These are phyloP conservation scores for Neonectria sp. DNA, from an alignment of 2,329 filamentous ascomycete species.

Conservation along the genomic window DNA sequence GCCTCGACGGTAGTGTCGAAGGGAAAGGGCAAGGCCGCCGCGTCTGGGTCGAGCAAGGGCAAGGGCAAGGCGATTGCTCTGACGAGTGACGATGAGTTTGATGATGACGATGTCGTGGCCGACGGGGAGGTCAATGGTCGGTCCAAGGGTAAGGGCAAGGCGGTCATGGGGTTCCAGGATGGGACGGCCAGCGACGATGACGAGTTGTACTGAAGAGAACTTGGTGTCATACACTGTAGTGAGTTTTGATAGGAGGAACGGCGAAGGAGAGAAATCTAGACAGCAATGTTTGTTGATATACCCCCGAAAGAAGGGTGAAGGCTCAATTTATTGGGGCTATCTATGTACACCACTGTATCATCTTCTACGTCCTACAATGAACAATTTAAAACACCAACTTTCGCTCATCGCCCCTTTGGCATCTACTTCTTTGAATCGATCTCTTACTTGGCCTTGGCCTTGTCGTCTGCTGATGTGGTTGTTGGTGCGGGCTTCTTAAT, in stretches of 20 bases:
- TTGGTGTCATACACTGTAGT: background rate
- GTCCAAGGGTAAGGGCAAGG: conserved; percentile 72
- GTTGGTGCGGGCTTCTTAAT: conserved; percentile 31
- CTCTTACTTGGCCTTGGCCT: conserved; percentile 7
- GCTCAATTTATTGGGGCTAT: conserved; percentile 26
- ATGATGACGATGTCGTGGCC: conserved; percentile 52
- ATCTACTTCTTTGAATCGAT: conserved; percentile 31
- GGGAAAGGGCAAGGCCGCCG: conserved; percentile 54
- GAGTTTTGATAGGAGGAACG: conserved; percentile 16
- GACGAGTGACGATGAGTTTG: conserved; percentile 52
- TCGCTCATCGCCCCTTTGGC: conserved; percentile 20
- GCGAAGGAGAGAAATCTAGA: conserved; percentile 26
- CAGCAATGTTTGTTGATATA: conserved; percentile 35
- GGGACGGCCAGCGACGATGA: conserved; percentile 71
- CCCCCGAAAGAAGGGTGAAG: conserved; percentile 35
- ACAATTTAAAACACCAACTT: conserved; percentile 24
- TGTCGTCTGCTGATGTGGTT: conserved; percentile 14
- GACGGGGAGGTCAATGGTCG: conserved; percentile 51
- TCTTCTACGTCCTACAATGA: conserved; percentile 20
- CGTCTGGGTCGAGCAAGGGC: conserved; percentile 43
- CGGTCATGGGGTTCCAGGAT: conserved; percentile 66
- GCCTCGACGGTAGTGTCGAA: conserved; percentile 47
- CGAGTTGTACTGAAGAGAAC: conserved; percentile 64
- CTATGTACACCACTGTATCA: conserved; percentile 29
- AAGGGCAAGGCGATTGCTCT: conserved; percentile 54